Percentiles rank a stretch among this genome's conserved stretches.
phyloP scores from a whole-genome alignment of 805 yeast genomes.

The Candida sonorensis region DNA sequence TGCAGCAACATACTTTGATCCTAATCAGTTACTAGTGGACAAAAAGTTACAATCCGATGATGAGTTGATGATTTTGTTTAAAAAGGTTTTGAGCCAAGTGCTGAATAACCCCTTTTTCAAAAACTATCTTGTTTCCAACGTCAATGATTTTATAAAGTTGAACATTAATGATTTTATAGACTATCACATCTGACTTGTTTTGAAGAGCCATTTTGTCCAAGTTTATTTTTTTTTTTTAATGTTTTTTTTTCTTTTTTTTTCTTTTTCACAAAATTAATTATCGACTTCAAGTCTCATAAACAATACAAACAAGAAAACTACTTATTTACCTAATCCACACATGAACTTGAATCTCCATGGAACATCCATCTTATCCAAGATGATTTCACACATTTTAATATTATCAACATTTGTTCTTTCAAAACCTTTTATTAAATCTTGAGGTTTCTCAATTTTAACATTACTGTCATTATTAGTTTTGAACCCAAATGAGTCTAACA shows the following conservation, averaged over 20 bases:
- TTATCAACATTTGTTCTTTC: constrained; percentile 12
- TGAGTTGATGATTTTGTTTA: constrained; percentile 22
- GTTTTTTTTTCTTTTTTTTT: background rate
- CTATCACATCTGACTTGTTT: constrained; percentile 18
- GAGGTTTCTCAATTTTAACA: constrained; percentile 35
- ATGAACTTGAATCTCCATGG: constrained; percentile 53
- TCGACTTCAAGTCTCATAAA: too few species aligned
- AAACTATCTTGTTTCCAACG: constrained; percentile 14
- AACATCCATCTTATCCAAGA: constrained; percentile 51
- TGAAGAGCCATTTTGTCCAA: constrained; percentile 2
- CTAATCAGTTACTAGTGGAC: too few species aligned
- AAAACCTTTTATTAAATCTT: constrained; percentile 28
- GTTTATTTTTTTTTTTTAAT: constrained; percentile 1
- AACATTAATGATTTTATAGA: constrained; percentile 27
- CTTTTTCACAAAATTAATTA: background rate
- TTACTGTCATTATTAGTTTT: constrained; percentile 20
- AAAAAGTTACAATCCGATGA: too few species aligned
- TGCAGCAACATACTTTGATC: constrained; percentile 11
- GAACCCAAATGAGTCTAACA: constrained; percentile 62
- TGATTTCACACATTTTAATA: constrained; percentile 44
- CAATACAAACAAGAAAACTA: too few species aligned
- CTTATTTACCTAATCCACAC: constrained; percentile 20
- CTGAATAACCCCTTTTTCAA: constrained; percentile 21
- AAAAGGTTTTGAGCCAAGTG: constrained; percentile 22
- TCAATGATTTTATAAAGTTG: constrained; percentile 26